Conservation (phyloP, 2,329 filamentous ascomycete genomes). For the Neospermospora avenae region DNA sequence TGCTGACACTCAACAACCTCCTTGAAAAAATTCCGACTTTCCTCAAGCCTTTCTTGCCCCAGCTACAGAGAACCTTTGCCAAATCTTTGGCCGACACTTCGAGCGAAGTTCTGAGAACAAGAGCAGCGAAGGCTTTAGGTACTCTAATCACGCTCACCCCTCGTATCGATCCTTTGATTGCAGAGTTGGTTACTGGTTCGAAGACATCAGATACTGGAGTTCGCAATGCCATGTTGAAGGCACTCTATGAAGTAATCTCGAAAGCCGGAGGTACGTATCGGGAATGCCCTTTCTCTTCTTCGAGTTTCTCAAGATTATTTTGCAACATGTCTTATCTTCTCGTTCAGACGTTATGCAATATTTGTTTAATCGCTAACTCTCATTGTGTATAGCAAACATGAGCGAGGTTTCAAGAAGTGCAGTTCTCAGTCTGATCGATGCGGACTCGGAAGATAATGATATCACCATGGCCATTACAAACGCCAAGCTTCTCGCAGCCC, state of each 20-base stretch:
- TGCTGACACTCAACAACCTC: constrained; percentile 90
- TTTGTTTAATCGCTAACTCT: too few relatives aligned
- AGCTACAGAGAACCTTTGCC: constrained; percentile 94
- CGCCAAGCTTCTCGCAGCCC: constrained; percentile 81
- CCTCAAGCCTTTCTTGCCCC: constrained; percentile 93
- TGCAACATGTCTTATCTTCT: too few relatives aligned
- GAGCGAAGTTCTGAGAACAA: constrained; percentile 80
- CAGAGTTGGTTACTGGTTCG: constrained; percentile 89
- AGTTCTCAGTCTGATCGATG: constrained; percentile 87
- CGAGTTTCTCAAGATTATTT: too few relatives aligned
- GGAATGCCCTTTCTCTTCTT: too few relatives aligned
- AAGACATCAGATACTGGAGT: constrained; percentile 87
- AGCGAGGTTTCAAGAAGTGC: constrained; percentile 81
- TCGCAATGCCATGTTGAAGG: constrained; percentile 93
- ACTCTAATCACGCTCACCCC: constrained; percentile 95
- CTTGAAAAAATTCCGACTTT: constrained; percentile 95
- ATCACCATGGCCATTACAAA: constrained; percentile 83
- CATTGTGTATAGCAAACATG: constrained; percentile 64
- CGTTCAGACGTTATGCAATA: too few relatives aligned
- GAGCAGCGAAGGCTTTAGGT: constrained; percentile 90
- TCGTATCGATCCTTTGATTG: constrained; percentile 88
- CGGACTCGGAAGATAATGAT: constrained; percentile 72
- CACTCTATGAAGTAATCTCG: constrained; percentile 91
- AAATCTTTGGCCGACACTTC: constrained; percentile 92
- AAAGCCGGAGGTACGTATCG: constrained; percentile 65